These are phyloP conservation scores for Kodamaea leandrae DNA, from an alignment of 805 yeast species.

Conservation along the genomic window DNA sequence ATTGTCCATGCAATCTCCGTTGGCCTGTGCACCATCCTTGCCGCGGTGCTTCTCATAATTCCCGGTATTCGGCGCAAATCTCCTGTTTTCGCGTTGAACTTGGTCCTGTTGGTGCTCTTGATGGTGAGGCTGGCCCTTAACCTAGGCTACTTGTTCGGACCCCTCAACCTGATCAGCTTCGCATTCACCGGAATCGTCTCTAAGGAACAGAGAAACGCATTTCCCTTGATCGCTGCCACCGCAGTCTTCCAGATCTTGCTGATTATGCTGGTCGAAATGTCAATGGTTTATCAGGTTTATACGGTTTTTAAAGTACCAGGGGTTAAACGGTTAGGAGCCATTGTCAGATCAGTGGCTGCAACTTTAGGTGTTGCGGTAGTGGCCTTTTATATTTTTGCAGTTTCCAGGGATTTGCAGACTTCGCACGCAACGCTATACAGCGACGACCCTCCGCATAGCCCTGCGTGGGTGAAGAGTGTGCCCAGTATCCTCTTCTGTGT, in stretches of 20 bases:
- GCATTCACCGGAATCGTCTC: slow-evolving; percentile 33
- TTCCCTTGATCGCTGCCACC: slow-evolving; percentile 56
- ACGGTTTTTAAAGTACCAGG: slow-evolving; percentile 65
- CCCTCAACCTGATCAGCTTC: slow-evolving; percentile 49
- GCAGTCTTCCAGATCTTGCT: slow-evolving; percentile 60
- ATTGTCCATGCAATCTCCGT: slow-evolving; percentile 11
- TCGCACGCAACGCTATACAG: neutral
- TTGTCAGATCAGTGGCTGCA: slow-evolving; percentile 37
- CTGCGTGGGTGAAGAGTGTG: slow-evolving; percentile 45
- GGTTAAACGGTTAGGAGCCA: slow-evolving; percentile 39
- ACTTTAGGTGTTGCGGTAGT: slow-evolving; percentile 53
- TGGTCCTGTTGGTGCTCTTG: slow-evolving; percentile 52
- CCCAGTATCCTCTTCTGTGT: slow-evolving; percentile 65
- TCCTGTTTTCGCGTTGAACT: slow-evolving; percentile 74
- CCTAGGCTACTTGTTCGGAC: slow-evolving; percentile 51
- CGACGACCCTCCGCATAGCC: neutral
- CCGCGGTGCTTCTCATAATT: slow-evolving; percentile 8
- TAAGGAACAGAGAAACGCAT: slow-evolving; percentile 28
- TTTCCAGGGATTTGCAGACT: slow-evolving; percentile 34
- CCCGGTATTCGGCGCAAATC: slow-evolving; percentile 45
- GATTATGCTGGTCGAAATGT: slow-evolving; percentile 57
- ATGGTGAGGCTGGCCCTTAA: slow-evolving; percentile 61
- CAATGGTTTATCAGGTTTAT: slow-evolving; percentile 69
- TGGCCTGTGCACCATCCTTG: slow-evolving; percentile 13
- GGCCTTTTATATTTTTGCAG: slow-evolving; percentile 56